A percentile compares a stretch with the other conserved stretches of the same genome.
Evolutionary conservation across 1,139 yeast species (phyloP).

Genomic region (Debaryomyces singareniensis): DNA sequence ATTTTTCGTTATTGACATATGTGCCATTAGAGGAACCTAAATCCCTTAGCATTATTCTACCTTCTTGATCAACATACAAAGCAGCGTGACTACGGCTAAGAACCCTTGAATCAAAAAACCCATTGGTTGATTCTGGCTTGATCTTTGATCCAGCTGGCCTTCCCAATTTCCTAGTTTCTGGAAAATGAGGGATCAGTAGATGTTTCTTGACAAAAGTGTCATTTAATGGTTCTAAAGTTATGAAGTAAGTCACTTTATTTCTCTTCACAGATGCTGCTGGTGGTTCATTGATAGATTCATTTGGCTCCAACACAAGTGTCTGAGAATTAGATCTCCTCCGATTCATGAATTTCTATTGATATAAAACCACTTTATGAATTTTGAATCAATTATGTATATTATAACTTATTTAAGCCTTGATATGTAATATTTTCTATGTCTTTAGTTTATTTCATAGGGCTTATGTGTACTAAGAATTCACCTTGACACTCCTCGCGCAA

Average conservation of each 20-base stretch:
- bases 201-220: constrained; percentile 79
- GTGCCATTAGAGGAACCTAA: constrained; percentile 93
- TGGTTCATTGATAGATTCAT: constrained; percentile 2
- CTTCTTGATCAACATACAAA: constrained; percentile 67
- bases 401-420: no score
- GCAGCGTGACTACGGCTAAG: constrained; percentile 92
- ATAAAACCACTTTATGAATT: no score
- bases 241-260: constrained; percentile 39
- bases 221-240: constrained; percentile 69
- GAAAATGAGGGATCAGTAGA: constrained; percentile 70
- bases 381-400: no score
- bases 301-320: constrained; percentile 20
- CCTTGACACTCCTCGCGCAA: no score
- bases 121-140: constrained; percentile 74
- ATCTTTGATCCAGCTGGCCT: constrained; percentile 75
- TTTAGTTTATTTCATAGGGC: no score
- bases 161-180: constrained; percentile 82
- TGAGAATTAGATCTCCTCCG: constrained; percentile 36
- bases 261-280: constrained; percentile 18
- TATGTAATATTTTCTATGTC: no score
- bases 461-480: no score
- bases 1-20: constrained; percentile 69
- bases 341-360: no score
- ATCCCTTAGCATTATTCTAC: constrained; percentile 74
- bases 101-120: constrained; percentile 91